These are phyloP conservation scores for Ascochyta viciae-villosae DNA, from an alignment of 2,329 filamentous ascomycete genomes.

Conservation along the genomic window DNA sequence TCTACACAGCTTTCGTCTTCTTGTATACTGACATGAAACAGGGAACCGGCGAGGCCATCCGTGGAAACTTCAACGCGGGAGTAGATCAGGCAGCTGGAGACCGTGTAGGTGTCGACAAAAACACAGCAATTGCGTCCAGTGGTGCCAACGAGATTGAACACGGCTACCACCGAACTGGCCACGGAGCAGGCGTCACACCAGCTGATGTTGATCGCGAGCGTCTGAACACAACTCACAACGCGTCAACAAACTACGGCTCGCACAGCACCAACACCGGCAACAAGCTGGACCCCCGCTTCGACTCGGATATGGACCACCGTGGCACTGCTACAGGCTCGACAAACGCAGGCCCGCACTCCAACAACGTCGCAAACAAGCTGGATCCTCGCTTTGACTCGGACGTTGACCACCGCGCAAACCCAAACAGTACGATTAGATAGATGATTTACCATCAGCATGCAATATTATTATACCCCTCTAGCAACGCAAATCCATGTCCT, in stretches of 20 bases:
- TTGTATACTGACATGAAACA: slow-evolving; percentile 21
- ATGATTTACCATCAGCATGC: slow-evolving; percentile 6
- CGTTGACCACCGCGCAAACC: slow-evolving; percentile 38
- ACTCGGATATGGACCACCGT: slow-evolving; percentile 35
- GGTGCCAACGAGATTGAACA: slow-evolving; percentile 46
- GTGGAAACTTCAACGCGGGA: slow-evolving; percentile 47
- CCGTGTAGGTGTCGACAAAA: slow-evolving; percentile 35
- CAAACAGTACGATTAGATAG: slow-evolving; percentile 27
- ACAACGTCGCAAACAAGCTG: slow-evolving; percentile 39
- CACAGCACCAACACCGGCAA: slow-evolving; percentile 42
- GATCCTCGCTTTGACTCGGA: slow-evolving; percentile 38
- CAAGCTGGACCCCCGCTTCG: slow-evolving; percentile 43
- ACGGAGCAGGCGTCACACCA: slow-evolving; percentile 40
- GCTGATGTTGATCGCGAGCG: slow-evolving; percentile 36
- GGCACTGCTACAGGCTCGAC: slow-evolving; percentile 29
- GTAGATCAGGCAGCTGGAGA: slow-evolving; percentile 45
- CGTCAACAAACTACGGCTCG: slow-evolving; percentile 41
- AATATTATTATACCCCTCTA: slow-evolving; percentile 25
- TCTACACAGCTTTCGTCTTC: background rate
- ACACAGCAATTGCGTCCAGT: slow-evolving; percentile 41
- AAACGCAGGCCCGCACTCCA: slow-evolving; percentile 39
- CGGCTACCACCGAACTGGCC: slow-evolving; percentile 42
- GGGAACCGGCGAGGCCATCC: slow-evolving; percentile 50
- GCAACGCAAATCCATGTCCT: background rate
- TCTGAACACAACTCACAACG: slow-evolving; percentile 26